Base-by-base conservation (phyloP, 495 filamentous ascomycete species). In the Aspergillus nanangensis region DNA sequence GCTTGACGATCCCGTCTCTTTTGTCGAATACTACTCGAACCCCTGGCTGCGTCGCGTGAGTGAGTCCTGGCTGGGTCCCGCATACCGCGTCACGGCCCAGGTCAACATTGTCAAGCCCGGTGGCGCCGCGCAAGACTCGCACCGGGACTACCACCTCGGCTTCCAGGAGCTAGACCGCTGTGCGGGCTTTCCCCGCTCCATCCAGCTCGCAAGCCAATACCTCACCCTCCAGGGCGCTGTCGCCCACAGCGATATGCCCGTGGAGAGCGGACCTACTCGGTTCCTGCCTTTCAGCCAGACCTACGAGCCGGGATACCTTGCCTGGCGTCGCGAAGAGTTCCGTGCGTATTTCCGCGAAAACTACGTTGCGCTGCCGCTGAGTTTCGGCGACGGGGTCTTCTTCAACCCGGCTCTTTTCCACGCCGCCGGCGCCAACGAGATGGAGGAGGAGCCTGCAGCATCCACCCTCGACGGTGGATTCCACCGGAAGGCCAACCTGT, bases 391-490 rank as follows among this genome's bases (percentile, higher is more conserved):
- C 45, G 77, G 71, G 10, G 32, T 80, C 1, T 80, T 79, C 42
- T 81, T 82, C 45, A 78, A 74, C 40, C 76, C 77, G 1, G 77
- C 75, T 15, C 57, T 80, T 5, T 76, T 79, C 44, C 76, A 81
- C 55, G 77, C 76, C 0, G 78, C 78, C 0, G 77, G 77, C 0
- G 65, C 66, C 40, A 81, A 81, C 54, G 45, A 55, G 11, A 77
- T 63, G 40, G 43, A 45, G 3, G 20, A 8, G 1, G 18, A 39
- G 8, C 8, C 33, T 1, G 19, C 42, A n/a, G n/a, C n/a, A n/a
- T n/a, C n/a, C 8, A 19, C 5, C 17, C 14, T 50, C 1, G 38
- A 34, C 1, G 44, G 41, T 4, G 67, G 70, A 8, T 66, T 77
- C 37, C 51, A 71, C 18, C 61, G 78, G 5, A 68, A 61, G 8